Evolutionary conservation across 345 rosid genomes (phyloP).

Genomic region (Pistacia atlantica): DNA sequence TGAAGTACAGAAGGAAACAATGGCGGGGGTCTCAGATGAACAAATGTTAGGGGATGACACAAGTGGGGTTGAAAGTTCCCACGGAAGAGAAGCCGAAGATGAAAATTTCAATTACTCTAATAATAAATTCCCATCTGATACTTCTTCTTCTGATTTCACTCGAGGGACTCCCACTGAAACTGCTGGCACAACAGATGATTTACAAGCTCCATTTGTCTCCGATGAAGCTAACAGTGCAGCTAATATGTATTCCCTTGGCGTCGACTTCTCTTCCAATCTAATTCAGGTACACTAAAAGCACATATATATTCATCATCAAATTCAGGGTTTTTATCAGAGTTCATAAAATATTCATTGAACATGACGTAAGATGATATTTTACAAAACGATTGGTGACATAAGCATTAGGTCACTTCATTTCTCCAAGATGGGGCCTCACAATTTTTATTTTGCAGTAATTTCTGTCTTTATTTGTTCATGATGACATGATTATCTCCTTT

Average conservation of each 20-base stretch:
- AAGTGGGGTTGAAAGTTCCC: conserved; percentile 18
- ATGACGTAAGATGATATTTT: neutral
- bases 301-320: neutral
- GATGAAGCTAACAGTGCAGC: conserved; percentile 65
- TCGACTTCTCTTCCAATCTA: conserved; percentile 50
- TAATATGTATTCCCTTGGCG: conserved; percentile 28
- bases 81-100: conserved; percentile 30
- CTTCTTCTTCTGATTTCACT: conserved; percentile 61
- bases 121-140: conserved; percentile 44
- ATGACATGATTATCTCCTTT: conserved; percentile 41
- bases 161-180: conserved; percentile 42
- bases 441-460: conserved; percentile 24
- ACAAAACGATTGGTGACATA: neutral
- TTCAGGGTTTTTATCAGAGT: no score
- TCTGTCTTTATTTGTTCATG: conserved; percentile 19
- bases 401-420: neutral
- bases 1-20: conserved; percentile 18
- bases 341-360: no score
- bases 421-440: conserved; percentile 23
- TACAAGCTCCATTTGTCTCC: conserved; percentile 35
- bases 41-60: conserved; percentile 21
- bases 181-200: neutral
- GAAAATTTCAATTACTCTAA: conserved; percentile 33
- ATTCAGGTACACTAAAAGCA: conserved; percentile 34
- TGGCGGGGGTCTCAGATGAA: conserved; percentile 22